Evolutionary conservation across 768 basidiomycete species (phyloP).

Genomic region (Lanmaoa rubissima): DNA sequence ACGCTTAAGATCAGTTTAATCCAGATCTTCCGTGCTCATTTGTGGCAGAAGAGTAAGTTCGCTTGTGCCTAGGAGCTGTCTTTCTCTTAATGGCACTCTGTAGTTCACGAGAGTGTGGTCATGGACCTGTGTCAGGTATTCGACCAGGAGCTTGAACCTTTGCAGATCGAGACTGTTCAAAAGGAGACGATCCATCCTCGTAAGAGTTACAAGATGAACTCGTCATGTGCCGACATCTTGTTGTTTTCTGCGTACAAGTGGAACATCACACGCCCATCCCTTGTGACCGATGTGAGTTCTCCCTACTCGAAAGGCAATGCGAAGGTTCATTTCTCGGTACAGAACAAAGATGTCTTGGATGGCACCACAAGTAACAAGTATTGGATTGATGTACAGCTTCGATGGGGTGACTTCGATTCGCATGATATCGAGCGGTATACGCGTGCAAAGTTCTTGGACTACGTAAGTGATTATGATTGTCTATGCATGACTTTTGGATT

Average conservation of each 20-base stretch:
- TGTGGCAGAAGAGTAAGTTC: conserved; percentile 97
- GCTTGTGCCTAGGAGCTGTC: conserved; percentile 3
- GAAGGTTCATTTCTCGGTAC: conserved; percentile 13
- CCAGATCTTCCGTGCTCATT: conserved; percentile 99
- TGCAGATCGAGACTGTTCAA: conserved; percentile 98
- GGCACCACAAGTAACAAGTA: conserved; percentile 99
- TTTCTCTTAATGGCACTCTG: conserved; percentile 12
- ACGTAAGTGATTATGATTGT: conserved; percentile 47
- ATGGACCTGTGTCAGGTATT: conserved; percentile 99
- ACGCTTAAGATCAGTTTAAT: conserved; percentile 98
- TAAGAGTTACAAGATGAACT: conserved; percentile 99
- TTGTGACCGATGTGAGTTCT: conserved; percentile 81
- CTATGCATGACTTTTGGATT: not conserved
- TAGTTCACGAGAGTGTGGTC: conserved; percentile 88
- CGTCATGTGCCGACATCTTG: conserved; percentile 97
- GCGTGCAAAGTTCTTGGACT: conserved; percentile 98
- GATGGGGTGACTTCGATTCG: conserved; percentile 98
- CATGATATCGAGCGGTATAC: conserved; percentile 99
- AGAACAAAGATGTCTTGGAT: conserved; percentile 93
- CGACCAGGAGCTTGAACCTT: conserved; percentile 95
- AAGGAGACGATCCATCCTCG: conserved; percentile 99
- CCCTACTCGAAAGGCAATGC: not conserved
- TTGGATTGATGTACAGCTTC: conserved; percentile 94
- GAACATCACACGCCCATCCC: conserved; percentile 95
- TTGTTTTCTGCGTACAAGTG: conserved; percentile 97